phyloP scores from a whole-genome alignment of 306 rosid species.

The Clitoria ternatea region DNA sequence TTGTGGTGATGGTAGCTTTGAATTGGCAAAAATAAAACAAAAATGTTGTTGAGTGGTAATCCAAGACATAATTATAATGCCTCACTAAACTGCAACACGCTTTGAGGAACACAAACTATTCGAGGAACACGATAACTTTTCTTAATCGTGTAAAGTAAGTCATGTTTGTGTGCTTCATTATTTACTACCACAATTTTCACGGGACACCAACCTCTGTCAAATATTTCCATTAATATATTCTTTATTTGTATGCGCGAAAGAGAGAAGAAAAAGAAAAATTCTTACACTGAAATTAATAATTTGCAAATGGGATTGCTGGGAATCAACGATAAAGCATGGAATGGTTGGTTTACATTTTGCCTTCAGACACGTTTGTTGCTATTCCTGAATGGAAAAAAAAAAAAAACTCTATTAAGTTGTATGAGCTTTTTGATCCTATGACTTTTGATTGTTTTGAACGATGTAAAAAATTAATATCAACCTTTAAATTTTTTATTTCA shows the following conservation, averaged over 20 bases:
- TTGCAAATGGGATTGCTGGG: constrained; percentile 15
- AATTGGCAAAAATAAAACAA: constrained; percentile 21
- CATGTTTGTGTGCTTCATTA: not conserved
- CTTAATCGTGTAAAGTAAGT: not conserved
- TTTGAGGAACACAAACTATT: constrained; percentile 20
- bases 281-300: not conserved
- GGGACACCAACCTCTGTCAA: not conserved
- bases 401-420: no score
- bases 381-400: no score
- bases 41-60: constrained; percentile 26
- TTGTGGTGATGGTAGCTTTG: constrained; percentile 26
- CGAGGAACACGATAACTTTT: constrained; percentile 20
- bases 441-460: no score
- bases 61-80: constrained; percentile 38
- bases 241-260: no score
- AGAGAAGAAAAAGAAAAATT: not conserved
- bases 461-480: no score
- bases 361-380: no score
- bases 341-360: no score
- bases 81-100: constrained; percentile 26
- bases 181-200: not conserved
- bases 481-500: no score
- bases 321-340: not conserved
- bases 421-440: no score
- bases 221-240: no score